phyloP scores from a whole-genome alignment of 2,329 filamentous ascomycete genomes.

The Trichoderma sp. region DNA sequence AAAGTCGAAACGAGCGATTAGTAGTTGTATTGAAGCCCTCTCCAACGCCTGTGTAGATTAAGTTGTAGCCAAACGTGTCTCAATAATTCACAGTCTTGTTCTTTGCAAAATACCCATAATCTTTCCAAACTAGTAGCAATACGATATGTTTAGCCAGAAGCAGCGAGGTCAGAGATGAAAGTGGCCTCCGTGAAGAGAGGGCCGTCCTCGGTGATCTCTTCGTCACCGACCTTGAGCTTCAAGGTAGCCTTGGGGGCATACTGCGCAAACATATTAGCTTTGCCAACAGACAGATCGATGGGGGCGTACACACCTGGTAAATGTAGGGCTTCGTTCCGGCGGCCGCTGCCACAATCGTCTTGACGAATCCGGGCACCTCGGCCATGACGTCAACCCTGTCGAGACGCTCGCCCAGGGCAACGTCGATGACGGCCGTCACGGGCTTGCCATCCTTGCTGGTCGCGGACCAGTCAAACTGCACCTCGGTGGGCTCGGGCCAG shows the following conservation, averaged over 20 bases:
- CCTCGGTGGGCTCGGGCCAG: constrained; percentile 82
- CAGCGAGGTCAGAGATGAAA: constrained; percentile 73
- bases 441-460: constrained; percentile 74
- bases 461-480: constrained; percentile 78
- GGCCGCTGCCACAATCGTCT: constrained; percentile 85
- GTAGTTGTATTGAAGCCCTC: constrained; percentile 29
- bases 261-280: constrained; percentile 46
- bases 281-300: neutral
- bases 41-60: constrained; percentile 34
- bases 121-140: constrained; percentile 17
- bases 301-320: constrained; percentile 70
- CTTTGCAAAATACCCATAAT: constrained; percentile 24
- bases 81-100: constrained; percentile 21
- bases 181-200: constrained; percentile 84
- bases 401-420: constrained; percentile 65
- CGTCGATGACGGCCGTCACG: constrained; percentile 70
- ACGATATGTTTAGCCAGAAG: constrained; percentile 1
- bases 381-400: constrained; percentile 93
- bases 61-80: constrained; percentile 31
- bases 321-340: constrained; percentile 96
- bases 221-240: constrained; percentile 82
- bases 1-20: constrained; percentile 33
- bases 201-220: constrained; percentile 77
- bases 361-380: constrained; percentile 93
- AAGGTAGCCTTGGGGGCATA: constrained; percentile 72